Base-by-base conservation (phyloP, 2,329 filamentous ascomycete species). In the Hypoxylon sp. region DNA sequence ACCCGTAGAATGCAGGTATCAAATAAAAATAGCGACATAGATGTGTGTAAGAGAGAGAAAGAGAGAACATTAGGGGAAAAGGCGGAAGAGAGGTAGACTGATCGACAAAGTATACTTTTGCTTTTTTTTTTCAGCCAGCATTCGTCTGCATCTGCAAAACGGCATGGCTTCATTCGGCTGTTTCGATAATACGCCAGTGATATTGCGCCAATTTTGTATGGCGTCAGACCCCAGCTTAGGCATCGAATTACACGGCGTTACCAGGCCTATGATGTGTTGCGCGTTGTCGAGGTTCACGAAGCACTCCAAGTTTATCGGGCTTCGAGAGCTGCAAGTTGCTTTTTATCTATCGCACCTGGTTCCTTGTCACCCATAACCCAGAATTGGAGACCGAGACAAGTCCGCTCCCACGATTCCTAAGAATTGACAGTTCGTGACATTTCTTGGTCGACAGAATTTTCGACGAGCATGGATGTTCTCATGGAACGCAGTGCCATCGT, bases 401-500 rank as follows among this genome's bases (percentile, higher is more conserved):
- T 35, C 32, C 45, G 43, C 20, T 21, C 16, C 31, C 44, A 35
- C 44, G 35, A 36, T n/a, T n/a, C n/a, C n/a, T n/a, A n/a, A n/a
- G n/a, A n/a, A n/a, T n/a, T n/a, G n/a, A n/a, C n/a, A n/a, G n/a
- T n/a, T n/a, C n/a, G n/a, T n/a, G n/a, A n/a, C n/a, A n/a, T n/a
- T n/a, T n/a, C n/a, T 48, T 13, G 21, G 20, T 29, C 40, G 25
- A 49, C 31, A 36, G 34, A 51, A 13, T 29, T 50, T 49, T 53
- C 42, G 46, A 42, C 21, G 30, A 47, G 49, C 50, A 52, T 57
- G 43, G 49, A 38, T 52, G 29, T 38, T 41, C 48, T 38, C 31
- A 46, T 55, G 48, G 56, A 51, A 51, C 38, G 53, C 55, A 57
- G 54, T 56, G 32, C 26, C 21, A 40, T 53, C 37, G 52, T 56